phyloP scores from a whole-genome alignment of 1,139 yeast genomes.

The Candida smagusa region DNA sequence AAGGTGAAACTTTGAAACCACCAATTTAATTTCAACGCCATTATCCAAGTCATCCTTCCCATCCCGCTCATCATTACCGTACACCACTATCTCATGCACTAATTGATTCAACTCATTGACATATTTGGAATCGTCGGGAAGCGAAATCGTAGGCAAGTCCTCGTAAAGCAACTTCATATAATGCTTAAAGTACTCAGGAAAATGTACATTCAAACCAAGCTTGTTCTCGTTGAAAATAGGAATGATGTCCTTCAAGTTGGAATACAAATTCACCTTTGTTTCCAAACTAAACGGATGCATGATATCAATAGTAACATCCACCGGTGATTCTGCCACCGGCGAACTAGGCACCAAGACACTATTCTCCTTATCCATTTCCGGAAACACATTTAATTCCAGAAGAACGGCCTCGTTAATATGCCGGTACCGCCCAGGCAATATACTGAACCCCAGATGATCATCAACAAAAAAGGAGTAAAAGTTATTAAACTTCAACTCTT shows the following conservation, averaged over 20 bases:
- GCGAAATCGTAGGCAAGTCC: constrained; percentile 17
- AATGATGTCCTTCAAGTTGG: constrained; percentile 22
- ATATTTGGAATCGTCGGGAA: constrained; percentile 20
- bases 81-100: constrained; percentile 26
- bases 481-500: constrained; percentile 18
- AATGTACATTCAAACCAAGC: constrained; percentile 24
- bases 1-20: constrained; percentile 20
- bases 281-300: constrained; percentile 13
- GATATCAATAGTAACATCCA: background rate
- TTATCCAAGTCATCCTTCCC: constrained; percentile 11
- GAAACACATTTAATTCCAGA: constrained; percentile 10
- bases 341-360: constrained; percentile 1
- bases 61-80: constrained; percentile 25
- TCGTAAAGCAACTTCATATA: constrained; percentile 22
- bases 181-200: constrained; percentile 19
- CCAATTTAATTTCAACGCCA: constrained; percentile 16
- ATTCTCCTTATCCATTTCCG: constrained; percentile 11
- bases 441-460: constrained; percentile 6
- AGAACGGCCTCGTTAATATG: constrained; percentile 14
- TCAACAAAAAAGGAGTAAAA: constrained; percentile 20
- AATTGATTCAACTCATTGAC: constrained; percentile 20
- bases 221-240: constrained; percentile 30
- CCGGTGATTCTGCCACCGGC: background rate
- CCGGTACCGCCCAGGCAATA: constrained; percentile 16
- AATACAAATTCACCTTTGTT: constrained; percentile 16